Percentiles rank a stretch among this genome's conserved stretches.
Conservation (phyloP, 306 rosid genomes). For the Cucurbita moschata region DNA sequence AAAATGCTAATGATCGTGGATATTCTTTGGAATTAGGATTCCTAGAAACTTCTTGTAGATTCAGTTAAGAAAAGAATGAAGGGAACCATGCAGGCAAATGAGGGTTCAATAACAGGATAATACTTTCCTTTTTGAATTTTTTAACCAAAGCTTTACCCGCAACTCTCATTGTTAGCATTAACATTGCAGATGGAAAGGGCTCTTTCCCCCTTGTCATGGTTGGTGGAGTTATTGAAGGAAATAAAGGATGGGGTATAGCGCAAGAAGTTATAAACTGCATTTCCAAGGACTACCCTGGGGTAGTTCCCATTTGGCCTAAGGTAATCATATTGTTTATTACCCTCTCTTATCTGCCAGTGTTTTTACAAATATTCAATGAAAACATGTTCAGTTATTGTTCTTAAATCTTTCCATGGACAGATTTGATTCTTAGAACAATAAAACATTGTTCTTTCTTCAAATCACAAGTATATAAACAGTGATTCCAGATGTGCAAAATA, state of each 20-base stretch:
- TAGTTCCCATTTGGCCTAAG: slow-evolving; percentile 63
- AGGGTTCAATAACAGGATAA: background rate
- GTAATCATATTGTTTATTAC: slow-evolving; percentile 11
- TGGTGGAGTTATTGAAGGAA: slow-evolving; percentile 95
- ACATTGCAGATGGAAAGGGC: slow-evolving; percentile 52
- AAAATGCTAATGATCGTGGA: too few species aligned
- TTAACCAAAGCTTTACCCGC: background rate
- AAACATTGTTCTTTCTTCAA: background rate
- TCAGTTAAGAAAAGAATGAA: background rate
- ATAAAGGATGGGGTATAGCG: slow-evolving; percentile 79
- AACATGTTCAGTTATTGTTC: background rate
- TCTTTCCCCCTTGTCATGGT: slow-evolving; percentile 81
- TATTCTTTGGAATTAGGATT: background rate
- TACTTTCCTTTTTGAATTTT: background rate
- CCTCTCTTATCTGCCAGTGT: background rate
- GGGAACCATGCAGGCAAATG: background rate
- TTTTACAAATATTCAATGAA: background rate
- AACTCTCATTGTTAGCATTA: background rate
- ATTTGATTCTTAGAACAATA: background rate
- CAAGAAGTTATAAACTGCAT: slow-evolving; percentile 58
- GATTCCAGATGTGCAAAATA: background rate
- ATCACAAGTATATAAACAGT: background rate
- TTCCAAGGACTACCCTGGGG: slow-evolving; percentile 50
- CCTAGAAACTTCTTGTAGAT: background rate
- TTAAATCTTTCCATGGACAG: background rate